Percentiles rank a stretch among this genome's conserved stretches.
phyloP scores from a whole-genome alignment of 2,329 filamentous ascomycete species.

The Neoscytalidium dimidiatum region DNA sequence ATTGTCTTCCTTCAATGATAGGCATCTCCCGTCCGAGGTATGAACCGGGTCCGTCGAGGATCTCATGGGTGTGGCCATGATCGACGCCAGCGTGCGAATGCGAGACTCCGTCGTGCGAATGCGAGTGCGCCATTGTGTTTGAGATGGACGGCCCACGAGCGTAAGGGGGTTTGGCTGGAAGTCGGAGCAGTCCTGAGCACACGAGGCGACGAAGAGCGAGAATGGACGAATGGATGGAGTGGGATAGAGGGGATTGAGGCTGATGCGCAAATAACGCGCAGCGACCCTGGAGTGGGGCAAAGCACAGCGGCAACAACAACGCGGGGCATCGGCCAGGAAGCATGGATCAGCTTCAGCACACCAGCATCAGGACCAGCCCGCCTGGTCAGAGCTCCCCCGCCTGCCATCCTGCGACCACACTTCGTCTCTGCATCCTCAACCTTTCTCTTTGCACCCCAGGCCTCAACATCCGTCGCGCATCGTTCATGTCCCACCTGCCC shows the following conservation, averaged over 20 bases:
- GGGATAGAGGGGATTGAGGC: neutral
- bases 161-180: neutral
- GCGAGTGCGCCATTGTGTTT: slow-evolving; percentile 39
- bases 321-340: slow-evolving; percentile 5
- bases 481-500: neutral
- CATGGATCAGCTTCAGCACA: no score
- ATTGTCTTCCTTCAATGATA: slow-evolving; percentile 83
- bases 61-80: slow-evolving; percentile 95
- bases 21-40: slow-evolving; percentile 91
- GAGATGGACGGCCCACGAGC: neutral
- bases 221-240: neutral
- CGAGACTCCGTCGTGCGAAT: slow-evolving; percentile 55
- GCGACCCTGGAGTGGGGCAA: slow-evolving; percentile 1
- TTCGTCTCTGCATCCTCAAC: neutral
- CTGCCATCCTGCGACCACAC: neutral
- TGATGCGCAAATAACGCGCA: neutral
- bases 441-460: neutral
- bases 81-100: slow-evolving; percentile 54
- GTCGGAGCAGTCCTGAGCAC: neutral
- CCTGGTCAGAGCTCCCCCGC: slow-evolving; percentile 5
- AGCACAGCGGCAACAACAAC: no score
- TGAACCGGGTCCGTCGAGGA: slow-evolving; percentile 89
- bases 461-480: neutral
- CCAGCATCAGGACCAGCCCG: no score
- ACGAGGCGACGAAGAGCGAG: neutral